Percentiles rank a stretch among this genome's conserved stretches.
Evolutionary conservation across 768 basidiomycete genomes (phyloP).

Genomic region (Rhizopogon vinicolor): DNA sequence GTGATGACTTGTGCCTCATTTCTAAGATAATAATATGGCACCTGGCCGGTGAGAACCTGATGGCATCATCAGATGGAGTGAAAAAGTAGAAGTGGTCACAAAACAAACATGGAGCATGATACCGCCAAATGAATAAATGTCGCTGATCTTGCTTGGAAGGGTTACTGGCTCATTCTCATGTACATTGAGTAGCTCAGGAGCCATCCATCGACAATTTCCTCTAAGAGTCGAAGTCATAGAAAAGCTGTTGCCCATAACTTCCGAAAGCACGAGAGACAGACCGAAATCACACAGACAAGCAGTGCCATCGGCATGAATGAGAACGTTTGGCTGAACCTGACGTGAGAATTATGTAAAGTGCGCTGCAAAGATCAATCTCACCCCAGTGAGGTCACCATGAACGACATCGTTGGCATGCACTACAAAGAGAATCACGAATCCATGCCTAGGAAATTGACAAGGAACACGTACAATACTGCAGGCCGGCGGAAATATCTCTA

Average conservation of each 20-base stretch:
- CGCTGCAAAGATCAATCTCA: not conserved
- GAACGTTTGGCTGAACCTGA: slow-evolving; percentile 36
- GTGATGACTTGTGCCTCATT: slow-evolving; percentile 11
- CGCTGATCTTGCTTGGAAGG: slow-evolving; percentile 17
- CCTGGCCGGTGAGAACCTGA: slow-evolving; percentile 8
- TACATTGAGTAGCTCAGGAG: slow-evolving; percentile 28
- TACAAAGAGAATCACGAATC: not conserved
- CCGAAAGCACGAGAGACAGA: slow-evolving; percentile 34
- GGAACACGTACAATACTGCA: not conserved
- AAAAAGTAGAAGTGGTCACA: slow-evolving; percentile 11
- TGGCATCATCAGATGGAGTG: too few species aligned
- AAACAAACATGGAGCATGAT: slow-evolving; percentile 18
- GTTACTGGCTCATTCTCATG: not conserved
- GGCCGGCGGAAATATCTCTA: not conserved
- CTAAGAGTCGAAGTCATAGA: not conserved
- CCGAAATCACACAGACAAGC: slow-evolving; percentile 45
- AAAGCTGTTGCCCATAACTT: slow-evolving; percentile 24
- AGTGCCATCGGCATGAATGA: slow-evolving; percentile 36
- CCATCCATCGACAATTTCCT: slow-evolving; percentile 42
- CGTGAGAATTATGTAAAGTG: not conserved
- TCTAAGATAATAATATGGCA: slow-evolving; percentile 14
- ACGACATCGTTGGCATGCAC: not conserved
- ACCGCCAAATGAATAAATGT: slow-evolving; percentile 42
- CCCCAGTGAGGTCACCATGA: slow-evolving; percentile 7
- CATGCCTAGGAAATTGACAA: not conserved